Conservation (phyloP, 2,329 filamentous ascomycete species). For the Ilyonectria sp. region DNA sequence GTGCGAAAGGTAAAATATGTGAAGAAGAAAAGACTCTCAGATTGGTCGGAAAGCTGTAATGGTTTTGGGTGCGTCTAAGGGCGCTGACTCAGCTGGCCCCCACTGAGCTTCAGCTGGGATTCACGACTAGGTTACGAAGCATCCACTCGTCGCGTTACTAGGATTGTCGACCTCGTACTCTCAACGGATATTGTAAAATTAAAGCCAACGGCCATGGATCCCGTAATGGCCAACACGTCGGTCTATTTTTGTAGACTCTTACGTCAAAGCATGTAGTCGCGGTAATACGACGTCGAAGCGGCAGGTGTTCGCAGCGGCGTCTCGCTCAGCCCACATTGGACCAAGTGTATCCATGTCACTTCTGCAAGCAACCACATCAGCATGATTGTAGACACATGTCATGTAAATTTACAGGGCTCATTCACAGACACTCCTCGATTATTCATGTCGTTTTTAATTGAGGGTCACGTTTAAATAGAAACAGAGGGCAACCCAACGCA, state of each 20-base stretch:
- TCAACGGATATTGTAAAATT: not conserved
- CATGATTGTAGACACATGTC: constrained; percentile 11
- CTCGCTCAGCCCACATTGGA: constrained; percentile 21
- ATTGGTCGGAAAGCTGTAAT: constrained; percentile 27
- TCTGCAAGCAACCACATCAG: constrained; percentile 10
- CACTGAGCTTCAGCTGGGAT: constrained; percentile 5
- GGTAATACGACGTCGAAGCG: constrained; percentile 7
- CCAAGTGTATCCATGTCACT: constrained; percentile 14
- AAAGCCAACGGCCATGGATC: not conserved
- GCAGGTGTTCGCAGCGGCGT: constrained; percentile 17
- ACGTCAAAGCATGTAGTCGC: not conserved
- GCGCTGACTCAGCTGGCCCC: constrained; percentile 42
- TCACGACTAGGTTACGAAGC: not conserved
- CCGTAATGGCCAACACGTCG: no score
- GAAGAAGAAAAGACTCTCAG: constrained; percentile 45
- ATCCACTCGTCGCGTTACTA: not conserved
- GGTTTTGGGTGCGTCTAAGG: constrained; percentile 26
- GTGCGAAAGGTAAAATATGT: constrained; percentile 61
- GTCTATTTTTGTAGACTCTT: not conserved
- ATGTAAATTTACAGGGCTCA: not conserved
- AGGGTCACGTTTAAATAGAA: not conserved
- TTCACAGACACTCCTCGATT: not conserved
- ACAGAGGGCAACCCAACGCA: not conserved
- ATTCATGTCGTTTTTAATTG: no score
- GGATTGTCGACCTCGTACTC: not conserved